Evolutionary conservation across 495 filamentous ascomycete genomes (phyloP), one percentile per base, ranked within the genome.

Genomic region (Hyaloscypha hepaticicola): DNA sequence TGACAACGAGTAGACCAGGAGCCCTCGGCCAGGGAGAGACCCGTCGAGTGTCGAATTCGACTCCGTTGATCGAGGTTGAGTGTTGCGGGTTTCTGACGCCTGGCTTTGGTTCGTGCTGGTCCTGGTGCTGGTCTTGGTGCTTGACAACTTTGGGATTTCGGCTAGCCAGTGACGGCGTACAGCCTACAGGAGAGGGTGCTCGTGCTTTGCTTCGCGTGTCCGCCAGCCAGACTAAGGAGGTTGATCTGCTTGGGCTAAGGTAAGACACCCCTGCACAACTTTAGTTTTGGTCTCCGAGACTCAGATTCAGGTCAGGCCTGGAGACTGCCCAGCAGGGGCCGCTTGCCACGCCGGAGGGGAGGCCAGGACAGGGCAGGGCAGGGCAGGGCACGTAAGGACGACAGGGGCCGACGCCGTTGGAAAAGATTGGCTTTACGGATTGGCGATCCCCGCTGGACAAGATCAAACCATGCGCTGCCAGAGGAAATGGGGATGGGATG

Each of bases 201-300:
- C 60, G 65, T 67, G 65, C 60, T 21, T 31, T 26, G 29, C n/a
- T 58, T 55, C 64, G 55, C 58, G 24, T 24, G 61, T 33, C 16
- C 31, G 22, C 19, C 19, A 19, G 53, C n/a, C 25, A 8, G 8
- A 33, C 53, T 57, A 57, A 26, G 61, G 41, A 58, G 25, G 67
- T 58, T 61, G 67, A 69, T 69, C 67, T 61, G 53, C 38, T 50
- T 53, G 29, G 34, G 27, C 29, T 41, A 14, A 45, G 25, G 21
- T 21, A 19, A n/a, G 8, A 3, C 3, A 60, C 53, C 63, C 67
- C 67, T 65, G 62, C 58, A 55, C 51, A 65, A 62, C 41, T 69
- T 68, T 65, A 65, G 62, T 59, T 64, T 62, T 59, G 51, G 52
- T 69, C 67, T 69, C 67, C 67, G 59, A 69, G 67, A 69, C 63